Conservation (phyloP, 1,139 yeast species). For the Suhomyces bokatorum region DNA sequence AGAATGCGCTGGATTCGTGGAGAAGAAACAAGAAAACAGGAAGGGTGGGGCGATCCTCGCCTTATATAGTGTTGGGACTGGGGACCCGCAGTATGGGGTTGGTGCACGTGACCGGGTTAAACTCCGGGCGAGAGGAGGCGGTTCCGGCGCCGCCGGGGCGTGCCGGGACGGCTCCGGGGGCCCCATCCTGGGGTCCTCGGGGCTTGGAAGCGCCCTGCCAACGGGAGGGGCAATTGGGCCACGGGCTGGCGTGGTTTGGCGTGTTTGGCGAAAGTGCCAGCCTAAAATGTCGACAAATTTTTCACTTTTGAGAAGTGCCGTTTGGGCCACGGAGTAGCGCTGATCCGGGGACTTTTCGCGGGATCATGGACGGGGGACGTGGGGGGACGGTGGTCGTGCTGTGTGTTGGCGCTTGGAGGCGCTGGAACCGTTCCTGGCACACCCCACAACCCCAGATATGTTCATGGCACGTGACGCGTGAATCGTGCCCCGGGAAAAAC, state of each 20-base stretch:
- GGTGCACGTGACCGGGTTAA: slow-evolving; percentile 7
- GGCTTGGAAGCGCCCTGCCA: no score
- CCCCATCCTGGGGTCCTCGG: no score
- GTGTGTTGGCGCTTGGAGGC: not conserved
- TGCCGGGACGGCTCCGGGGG: not conserved
- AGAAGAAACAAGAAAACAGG: not conserved
- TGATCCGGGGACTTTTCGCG: not conserved
- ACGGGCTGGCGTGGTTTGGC: not conserved
- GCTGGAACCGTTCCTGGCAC: not conserved
- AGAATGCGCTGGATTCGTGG: not conserved
- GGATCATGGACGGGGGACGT: not conserved
- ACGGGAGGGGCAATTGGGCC: not conserved
- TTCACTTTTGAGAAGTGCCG: not conserved
- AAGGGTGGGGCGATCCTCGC: slow-evolving; percentile 2
- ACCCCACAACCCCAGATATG: not conserved
- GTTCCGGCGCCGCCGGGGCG: slow-evolving; percentile 8
- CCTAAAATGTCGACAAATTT: not conserved
- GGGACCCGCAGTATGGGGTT: slow-evolving; percentile 8
- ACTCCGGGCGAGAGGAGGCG: slow-evolving; percentile 13
- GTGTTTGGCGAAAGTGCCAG: not conserved
- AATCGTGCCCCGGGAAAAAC: not conserved
- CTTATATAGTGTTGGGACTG: slow-evolving; percentile 3
- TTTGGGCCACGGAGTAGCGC: not conserved
- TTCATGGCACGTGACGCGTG: not conserved
- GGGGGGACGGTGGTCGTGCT: not conserved